Evolutionary conservation across 257 asterid species (phyloP).

Genomic region (Echium plantagineum): DNA sequence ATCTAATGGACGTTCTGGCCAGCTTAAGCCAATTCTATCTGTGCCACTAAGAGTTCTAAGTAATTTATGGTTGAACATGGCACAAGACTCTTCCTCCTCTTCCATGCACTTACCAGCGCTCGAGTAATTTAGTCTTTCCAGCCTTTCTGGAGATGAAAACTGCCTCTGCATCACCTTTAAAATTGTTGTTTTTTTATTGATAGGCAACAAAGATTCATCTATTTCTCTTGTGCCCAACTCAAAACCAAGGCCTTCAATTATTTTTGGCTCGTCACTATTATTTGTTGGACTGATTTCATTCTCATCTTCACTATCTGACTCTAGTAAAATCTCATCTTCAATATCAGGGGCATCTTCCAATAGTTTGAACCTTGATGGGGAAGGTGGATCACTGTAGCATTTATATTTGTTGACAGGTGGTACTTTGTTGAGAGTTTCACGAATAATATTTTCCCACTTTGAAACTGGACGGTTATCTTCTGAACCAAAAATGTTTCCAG

Average conservation of each 20-base stretch:
- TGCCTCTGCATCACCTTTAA: constrained; percentile 27
- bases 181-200: constrained; percentile 12
- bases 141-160: constrained; percentile 35
- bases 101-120: constrained; percentile 33
- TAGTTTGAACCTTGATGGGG: constrained; percentile 82
- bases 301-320: constrained; percentile 67
- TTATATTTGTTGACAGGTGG: constrained; percentile 51
- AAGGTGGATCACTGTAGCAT: constrained; percentile 77
- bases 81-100: constrained; percentile 20
- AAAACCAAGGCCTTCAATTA: constrained; percentile 18
- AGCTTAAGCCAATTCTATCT: constrained; percentile 75
- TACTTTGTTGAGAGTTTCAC: constrained; percentile 61
- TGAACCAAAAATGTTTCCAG: constrained; percentile 89
- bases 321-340: constrained; percentile 52
- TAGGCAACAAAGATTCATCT: constrained; percentile 17
- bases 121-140: constrained; percentile 44
- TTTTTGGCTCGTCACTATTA: constrained; percentile 28
- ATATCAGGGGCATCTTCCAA: constrained; percentile 49
- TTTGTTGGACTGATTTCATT: constrained; percentile 57
- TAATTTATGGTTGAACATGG: constrained; percentile 27
- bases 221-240: constrained; percentile 13
- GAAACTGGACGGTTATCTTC: constrained; percentile 80
- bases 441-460: constrained; percentile 83
- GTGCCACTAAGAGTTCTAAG: constrained; percentile 49
- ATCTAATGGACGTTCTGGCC: constrained; percentile 86